Evolutionary conservation across 2,329 filamentous ascomycete genomes (phyloP), one percentile per base, ranked within the genome.

Genomic region (Aspergillus sp.): DNA sequence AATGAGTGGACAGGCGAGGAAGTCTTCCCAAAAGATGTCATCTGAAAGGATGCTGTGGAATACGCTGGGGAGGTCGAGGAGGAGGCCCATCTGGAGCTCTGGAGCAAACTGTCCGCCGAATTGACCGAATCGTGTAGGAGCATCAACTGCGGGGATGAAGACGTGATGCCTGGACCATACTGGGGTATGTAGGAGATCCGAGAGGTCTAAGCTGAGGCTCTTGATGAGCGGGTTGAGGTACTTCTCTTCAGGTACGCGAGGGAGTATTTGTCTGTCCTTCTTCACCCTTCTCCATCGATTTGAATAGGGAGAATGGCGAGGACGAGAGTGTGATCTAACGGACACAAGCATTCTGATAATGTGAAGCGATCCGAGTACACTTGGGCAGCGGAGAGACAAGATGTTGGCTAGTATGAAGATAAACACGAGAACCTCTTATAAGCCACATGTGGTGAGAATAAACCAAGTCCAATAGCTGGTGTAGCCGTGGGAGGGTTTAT

Each of bases 91-190:
- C 37, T 69, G 65, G 2, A 67, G 64, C 64, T 70, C 68, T 44
- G 67, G 64, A 25, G 62, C 66, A 39, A 68, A 70, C 55, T 62
- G 64, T 56, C 68, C 68, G 41, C 68, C 68, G 35, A 64, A 70
- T 14, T 57, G 41, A 33, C 67, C 68, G 53, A 68, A 69, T 27
- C 63, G 44, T 31, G 57, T 50, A 3, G 57, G 54, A 11, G 44
- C 23, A 33, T 56, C 43, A 12, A 54, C 37, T 27, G 50, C 25
- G 3, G 57, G 57, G 27, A 59, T 50, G 14, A 39, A 27, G 9
- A 49, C 17, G 8, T 41, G 45, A 37, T 51, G 55, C 52, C 59
- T 66, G 54, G 63, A 54, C 53, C 52, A 48, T 40, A 45, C 33
- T 31, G 62, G 59, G 35, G 43, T 54, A 23, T 39, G 33, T 12